Base-by-base conservation (phyloP, 331 rosid genomes). In the Quercus tomentella region DNA sequence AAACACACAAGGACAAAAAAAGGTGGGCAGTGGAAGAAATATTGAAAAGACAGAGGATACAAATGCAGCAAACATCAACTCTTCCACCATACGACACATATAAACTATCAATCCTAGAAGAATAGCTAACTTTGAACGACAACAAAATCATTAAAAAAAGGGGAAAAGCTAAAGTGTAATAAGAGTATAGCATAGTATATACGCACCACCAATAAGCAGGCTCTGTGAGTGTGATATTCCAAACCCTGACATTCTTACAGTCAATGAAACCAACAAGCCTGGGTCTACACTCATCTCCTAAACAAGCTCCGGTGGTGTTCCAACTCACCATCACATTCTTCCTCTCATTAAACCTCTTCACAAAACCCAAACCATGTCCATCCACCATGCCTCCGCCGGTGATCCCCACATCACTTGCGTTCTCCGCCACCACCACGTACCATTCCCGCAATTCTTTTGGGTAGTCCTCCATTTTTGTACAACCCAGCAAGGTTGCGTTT, bases 191-290 rank as follows among this genome's bases (percentile, higher is more conserved):
- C 14, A 9, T 41, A 22, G 15, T 4, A 1, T 57, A 7, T 16
- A 35, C 97, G n/a, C 51, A 94, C 99, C 99, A 93, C 99, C 99
- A 95, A 65, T 91, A 93, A 76, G 99, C 99, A 9, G 99, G 97
- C 63, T 91, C 85, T 17, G 81, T 77, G 72, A 95, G 88, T 1
- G 80, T 79, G n/a, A 95, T 56, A 56, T 95, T 85, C 77, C 85
- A 89, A 81, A 95, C 72, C 45, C 22, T 37, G 62, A 95, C 89
- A 17, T 93, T 86, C 0, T 5, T 80, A 72, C 86, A 90, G 4
- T 58, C 89, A 5, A 95, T 60, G 80, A 95, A 95, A 1, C 99
- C 99, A 16, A 95, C 70, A 4, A 95, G 87, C 54, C 95, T 87
- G 3, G 99, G 99, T 33, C 98, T 83, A 70, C 98, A 94, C 81